These are phyloP conservation scores for Nyctanthes arbortristis DNA, from an alignment of 257 asterid species.

Conservation along the genomic window DNA sequence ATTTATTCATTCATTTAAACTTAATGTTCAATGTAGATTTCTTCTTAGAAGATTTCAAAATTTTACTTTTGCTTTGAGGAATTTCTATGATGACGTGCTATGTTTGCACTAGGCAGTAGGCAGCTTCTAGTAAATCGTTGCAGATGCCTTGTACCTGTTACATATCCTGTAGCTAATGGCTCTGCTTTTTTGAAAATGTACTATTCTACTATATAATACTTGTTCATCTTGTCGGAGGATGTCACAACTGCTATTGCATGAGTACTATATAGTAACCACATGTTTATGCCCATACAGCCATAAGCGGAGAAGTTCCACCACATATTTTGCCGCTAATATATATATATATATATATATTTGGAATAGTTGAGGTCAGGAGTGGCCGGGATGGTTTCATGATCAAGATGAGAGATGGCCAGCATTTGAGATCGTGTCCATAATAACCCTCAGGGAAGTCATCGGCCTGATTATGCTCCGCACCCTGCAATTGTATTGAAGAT, in stretches of 20 bases:
- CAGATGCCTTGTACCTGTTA: neutral
- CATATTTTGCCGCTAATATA: too few relatives aligned
- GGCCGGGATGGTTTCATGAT: constrained; percentile 94
- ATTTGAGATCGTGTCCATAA: constrained; percentile 81
- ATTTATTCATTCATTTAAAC: too few relatives aligned
- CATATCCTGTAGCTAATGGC: neutral
- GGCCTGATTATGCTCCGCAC: constrained; percentile 84
- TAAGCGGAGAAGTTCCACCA: neutral
- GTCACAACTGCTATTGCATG: neutral
- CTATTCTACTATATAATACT: neutral
- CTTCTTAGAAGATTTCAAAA: neutral
- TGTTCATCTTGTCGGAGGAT: neutral
- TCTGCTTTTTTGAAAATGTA: neutral
- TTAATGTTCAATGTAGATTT: neutral
- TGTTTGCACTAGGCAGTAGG: neutral
- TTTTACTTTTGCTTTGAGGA: neutral
- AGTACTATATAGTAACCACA: neutral
- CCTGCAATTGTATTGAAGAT: constrained; percentile 96
- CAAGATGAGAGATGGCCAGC: constrained; percentile 95
- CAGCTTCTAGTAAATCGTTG: neutral
- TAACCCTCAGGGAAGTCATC: constrained; percentile 74
- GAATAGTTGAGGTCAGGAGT: constrained; percentile 88
- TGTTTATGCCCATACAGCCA: neutral
- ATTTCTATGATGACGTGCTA: neutral
- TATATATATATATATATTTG: constrained; percentile 16